These are phyloP conservation scores for Blechomonas ayalai DNA, from an alignment of 208 protist species.

Conservation along the genomic window DNA sequence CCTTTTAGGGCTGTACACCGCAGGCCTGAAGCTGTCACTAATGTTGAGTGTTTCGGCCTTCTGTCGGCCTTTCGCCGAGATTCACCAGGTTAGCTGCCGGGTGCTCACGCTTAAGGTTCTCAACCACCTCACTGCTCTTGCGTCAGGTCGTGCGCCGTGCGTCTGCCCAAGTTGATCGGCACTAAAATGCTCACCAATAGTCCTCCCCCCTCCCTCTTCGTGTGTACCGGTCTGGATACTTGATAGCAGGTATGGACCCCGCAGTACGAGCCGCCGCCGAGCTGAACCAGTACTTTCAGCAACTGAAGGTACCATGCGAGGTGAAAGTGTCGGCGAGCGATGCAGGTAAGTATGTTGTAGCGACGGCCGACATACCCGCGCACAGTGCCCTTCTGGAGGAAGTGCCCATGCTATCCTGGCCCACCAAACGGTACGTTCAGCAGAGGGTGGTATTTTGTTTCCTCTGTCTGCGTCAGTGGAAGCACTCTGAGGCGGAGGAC, in stretches of 20 bases:
- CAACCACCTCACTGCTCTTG: no score
- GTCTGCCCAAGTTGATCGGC: no score
- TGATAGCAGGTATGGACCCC: constrained; percentile 39
- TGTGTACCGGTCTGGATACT: no score
- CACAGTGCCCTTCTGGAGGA: constrained; percentile 59
- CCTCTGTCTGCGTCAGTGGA: constrained; percentile 41
- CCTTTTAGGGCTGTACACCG: no score
- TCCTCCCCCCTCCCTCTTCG: no score
- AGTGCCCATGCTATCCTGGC: constrained; percentile 68
- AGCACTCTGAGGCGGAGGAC: not conserved
- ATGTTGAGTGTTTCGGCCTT: no score
- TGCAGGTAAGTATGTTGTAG: constrained; percentile 59
- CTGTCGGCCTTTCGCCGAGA: no score
- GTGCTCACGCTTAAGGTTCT: no score
- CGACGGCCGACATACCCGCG: constrained; percentile 26
- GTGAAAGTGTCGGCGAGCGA: constrained; percentile 26
- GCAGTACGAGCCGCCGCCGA: constrained; percentile 31
- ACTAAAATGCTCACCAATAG: no score
- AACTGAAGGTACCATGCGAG: constrained; percentile 43
- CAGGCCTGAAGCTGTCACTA: no score
- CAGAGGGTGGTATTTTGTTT: constrained; percentile 48
- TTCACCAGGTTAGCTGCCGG: no score
- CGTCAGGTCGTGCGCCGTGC: no score
- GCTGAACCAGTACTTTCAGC: constrained; percentile 47
- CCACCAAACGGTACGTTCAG: constrained; percentile 21